Conservation (phyloP, 2,329 filamentous ascomycete species). For the Alternaria incomplexa region DNA sequence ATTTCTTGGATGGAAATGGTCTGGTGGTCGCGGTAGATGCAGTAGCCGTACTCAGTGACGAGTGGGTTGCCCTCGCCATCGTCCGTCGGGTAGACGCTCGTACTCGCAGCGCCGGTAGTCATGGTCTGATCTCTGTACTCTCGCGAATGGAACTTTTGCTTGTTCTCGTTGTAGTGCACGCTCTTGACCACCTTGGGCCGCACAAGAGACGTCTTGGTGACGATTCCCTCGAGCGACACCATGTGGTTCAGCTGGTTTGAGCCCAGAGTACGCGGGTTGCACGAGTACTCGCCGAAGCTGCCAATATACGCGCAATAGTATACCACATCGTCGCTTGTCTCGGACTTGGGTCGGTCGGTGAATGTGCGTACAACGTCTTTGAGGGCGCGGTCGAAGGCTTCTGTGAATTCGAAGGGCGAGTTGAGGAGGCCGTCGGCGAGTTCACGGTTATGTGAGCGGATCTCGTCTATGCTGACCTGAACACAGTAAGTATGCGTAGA, state of each 20-base stretch:
- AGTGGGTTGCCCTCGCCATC: conserved; percentile 93
- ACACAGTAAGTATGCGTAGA: conserved; percentile 6
- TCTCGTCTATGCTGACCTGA: conserved; percentile 75
- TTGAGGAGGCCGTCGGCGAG: conserved; percentile 81
- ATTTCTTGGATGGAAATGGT: conserved; percentile 99
- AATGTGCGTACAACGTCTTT: conserved; percentile 86
- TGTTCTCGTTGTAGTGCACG: conserved; percentile 91
- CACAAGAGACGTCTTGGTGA: conserved; percentile 93
- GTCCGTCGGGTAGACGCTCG: conserved; percentile 91
- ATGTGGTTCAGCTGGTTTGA: conserved; percentile 92
- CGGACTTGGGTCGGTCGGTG: conserved; percentile 74
- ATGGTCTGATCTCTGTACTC: conserved; percentile 98
- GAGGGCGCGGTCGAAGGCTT: conserved; percentile 88
- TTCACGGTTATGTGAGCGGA: conserved; percentile 83
- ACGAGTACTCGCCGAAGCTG: conserved; percentile 92
- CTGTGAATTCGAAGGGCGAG: conserved; percentile 84
- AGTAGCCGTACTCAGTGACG: conserved; percentile 94
- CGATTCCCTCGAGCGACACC: conserved; percentile 96
- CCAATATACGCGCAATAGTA: conserved; percentile 99
- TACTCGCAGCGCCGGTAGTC: conserved; percentile 83
- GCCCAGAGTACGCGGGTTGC: conserved; percentile 90
- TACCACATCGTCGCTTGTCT: conserved; percentile 75
- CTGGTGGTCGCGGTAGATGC: conserved; percentile 94
- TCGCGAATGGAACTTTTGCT: conserved; percentile 83
- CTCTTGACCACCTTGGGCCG: conserved; percentile 98